Base-by-base conservation (phyloP, 805 yeast genomes). In the Cyberlindnera americana region DNA sequence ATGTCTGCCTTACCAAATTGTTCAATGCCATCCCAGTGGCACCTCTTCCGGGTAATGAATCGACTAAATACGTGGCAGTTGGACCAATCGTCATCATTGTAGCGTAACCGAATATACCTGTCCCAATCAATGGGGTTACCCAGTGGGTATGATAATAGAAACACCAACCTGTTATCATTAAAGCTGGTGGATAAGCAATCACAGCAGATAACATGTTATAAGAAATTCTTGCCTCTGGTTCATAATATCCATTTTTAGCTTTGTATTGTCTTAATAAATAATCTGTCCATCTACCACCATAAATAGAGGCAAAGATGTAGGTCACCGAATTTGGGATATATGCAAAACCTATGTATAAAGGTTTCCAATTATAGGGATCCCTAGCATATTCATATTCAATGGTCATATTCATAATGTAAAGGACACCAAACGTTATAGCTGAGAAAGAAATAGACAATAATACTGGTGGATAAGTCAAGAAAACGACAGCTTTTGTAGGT, bases 21-120 rank as follows among this genome's bases (percentile, higher is more conserved):
- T 84, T 87, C 36, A 88, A 59, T 0, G 95, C 95, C 35, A 87
- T 85, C 1, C 95, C 95, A 0, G 95, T 83, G 12, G 95, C 90
- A 29, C 95, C 95, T 52, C 81, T 72, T 0, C 95, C 95, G 0
- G 96, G 95, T 32, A 88, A 67, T 1, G 88, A 77, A 54, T 87
- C 96, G 1, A 87, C 89, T 41, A 87, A 64, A 54, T 86, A 88
- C 0, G 95, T 86, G 3, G 82, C 75, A 0, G 88, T 82, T 8
- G 86, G 77, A 3, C 95, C 93, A 49, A 86, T 85, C 4, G 84
- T 77, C 61, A 86, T 76, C 93, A 87, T 83, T 24, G 86, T 78
- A 0, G 91, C 85, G 55, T 82, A 78, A 0, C 96, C 96, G 59
- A 81, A 85, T 6, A 85, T 43, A 1, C 90, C 86, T 5, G 93